A percentile compares a stretch with the other conserved stretches of the same genome.
Conservation (phyloP, 2,329 filamentous ascomycete genomes). For the Neopestalotiopsis sp. region DNA sequence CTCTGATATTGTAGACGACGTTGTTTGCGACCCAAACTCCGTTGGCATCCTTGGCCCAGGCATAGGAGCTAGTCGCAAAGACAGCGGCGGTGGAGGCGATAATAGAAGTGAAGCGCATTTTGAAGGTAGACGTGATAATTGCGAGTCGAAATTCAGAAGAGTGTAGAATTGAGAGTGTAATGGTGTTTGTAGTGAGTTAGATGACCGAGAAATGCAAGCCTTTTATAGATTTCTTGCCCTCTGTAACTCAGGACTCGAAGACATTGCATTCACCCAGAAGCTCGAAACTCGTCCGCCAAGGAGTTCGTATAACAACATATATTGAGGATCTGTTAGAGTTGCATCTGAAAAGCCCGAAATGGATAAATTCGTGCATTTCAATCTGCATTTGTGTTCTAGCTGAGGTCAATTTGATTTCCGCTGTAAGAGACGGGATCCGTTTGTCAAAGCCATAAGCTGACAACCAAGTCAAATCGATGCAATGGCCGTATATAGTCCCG, state of each 20-base stretch:
- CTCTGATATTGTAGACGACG: constrained; percentile 10
- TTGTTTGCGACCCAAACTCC: constrained; percentile 17
- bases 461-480: background rate
- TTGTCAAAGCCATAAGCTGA: background rate
- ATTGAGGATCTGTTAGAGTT: too few species aligned
- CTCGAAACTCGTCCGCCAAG: too few species aligned
- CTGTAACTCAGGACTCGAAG: too few species aligned
- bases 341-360: too few species aligned
- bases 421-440: background rate
- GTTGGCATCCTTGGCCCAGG: background rate
- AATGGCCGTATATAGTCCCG: background rate
- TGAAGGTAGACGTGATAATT: background rate
- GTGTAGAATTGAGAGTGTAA: background rate
- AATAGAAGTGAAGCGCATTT: constrained; percentile 13
- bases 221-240: background rate
- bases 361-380: too few species aligned
- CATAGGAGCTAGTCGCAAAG: constrained; percentile 3
- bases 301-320: too few species aligned
- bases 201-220: background rate
- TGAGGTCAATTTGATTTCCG: background rate
- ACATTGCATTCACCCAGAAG: too few species aligned
- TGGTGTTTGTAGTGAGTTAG: too few species aligned
- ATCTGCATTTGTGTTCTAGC: background rate
- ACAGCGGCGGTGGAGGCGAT: constrained; percentile 8
- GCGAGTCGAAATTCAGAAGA: background rate